Conservation (phyloP, 164 flowering plant species). For the Amborella trichopoda region DNA sequence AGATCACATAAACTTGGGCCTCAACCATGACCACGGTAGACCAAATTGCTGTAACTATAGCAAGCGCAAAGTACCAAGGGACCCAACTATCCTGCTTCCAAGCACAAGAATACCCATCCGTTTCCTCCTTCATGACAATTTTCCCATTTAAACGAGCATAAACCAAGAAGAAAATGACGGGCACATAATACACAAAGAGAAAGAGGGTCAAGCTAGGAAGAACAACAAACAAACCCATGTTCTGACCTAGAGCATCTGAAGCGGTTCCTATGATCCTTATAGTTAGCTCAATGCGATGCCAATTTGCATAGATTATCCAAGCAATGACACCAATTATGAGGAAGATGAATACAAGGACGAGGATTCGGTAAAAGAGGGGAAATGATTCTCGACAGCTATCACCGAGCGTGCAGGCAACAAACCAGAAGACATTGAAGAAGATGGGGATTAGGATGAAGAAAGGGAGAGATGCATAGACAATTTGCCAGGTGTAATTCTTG, state of each 20-base stretch:
- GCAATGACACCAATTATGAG: slow-evolving; percentile 54
- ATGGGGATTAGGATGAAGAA: slow-evolving; percentile 31
- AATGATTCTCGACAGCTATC: slow-evolving; percentile 50
- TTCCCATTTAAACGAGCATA: slow-evolving; percentile 68
- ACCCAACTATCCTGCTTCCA: slow-evolving; percentile 98
- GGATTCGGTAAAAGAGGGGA: slow-evolving; percentile 55
- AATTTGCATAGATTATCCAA: slow-evolving; percentile 71
- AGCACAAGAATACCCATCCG: slow-evolving; percentile 43
- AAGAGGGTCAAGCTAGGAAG: slow-evolving; percentile 55
- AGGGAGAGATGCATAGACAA: slow-evolving; percentile 40
- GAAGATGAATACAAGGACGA: slow-evolving; percentile 57
- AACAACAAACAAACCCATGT: slow-evolving; percentile 57
- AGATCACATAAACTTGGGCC: slow-evolving; percentile 19
- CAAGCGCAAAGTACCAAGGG: slow-evolving; percentile 77
- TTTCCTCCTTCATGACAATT: slow-evolving; percentile 39
- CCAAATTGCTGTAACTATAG: slow-evolving; percentile 86
- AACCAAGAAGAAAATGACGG: slow-evolving; percentile 80
- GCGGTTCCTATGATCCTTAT: slow-evolving; percentile 55
- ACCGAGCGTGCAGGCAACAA: slow-evolving; percentile 72
- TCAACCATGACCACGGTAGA: slow-evolving; percentile 63
- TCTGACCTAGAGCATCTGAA: slow-evolving; percentile 55
- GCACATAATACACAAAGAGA: slow-evolving; percentile 47
- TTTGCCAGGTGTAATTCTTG: slow-evolving; percentile 73
- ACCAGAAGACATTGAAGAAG: slow-evolving; percentile 76
- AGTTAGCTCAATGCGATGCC: slow-evolving; percentile 82